phyloP scores from a whole-genome alignment of 2,329 filamentous ascomycete species.

The Chaetomium globosum region DNA sequence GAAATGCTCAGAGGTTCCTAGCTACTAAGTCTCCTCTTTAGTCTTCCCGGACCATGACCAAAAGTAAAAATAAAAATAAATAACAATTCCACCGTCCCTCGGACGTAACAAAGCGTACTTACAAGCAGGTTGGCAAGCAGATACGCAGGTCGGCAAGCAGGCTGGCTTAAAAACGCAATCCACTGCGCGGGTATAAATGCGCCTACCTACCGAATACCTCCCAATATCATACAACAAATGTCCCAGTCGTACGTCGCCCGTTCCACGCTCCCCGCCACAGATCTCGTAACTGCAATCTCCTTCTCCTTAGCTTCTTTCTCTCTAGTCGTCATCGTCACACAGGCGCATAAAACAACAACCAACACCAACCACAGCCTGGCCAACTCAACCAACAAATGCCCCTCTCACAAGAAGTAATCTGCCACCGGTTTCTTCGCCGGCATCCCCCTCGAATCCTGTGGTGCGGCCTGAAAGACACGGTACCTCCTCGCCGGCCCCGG shows the following conservation, averaged over 20 bases:
- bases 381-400: neutral
- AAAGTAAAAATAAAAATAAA: neutral
- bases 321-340: slow-evolving; percentile 3
- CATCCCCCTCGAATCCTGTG: slow-evolving; percentile 95
- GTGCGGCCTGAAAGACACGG: slow-evolving; percentile 92
- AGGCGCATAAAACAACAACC: neutral
- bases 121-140: slow-evolving; percentile 45
- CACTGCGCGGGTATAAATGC: slow-evolving; percentile 20
- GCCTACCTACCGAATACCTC: neutral
- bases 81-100: slow-evolving; percentile 42
- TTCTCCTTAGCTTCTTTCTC: neutral
- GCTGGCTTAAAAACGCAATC: neutral
- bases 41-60: slow-evolving; percentile 57
- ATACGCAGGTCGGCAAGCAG: neutral
- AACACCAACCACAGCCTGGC: neutral
- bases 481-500: slow-evolving; percentile 85
- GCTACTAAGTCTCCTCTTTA: no score
- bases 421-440: slow-evolving; percentile 97
- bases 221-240: neutral
- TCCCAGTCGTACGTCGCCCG: neutral
- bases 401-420: slow-evolving; percentile 82
- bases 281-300: no score
- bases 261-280: neutral
- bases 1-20: no score
- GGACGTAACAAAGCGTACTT: slow-evolving; percentile 43